Evolutionary conservation across 1,139 yeast species (phyloP).

Genomic region (Debaryomycetaceae sp.): DNA sequence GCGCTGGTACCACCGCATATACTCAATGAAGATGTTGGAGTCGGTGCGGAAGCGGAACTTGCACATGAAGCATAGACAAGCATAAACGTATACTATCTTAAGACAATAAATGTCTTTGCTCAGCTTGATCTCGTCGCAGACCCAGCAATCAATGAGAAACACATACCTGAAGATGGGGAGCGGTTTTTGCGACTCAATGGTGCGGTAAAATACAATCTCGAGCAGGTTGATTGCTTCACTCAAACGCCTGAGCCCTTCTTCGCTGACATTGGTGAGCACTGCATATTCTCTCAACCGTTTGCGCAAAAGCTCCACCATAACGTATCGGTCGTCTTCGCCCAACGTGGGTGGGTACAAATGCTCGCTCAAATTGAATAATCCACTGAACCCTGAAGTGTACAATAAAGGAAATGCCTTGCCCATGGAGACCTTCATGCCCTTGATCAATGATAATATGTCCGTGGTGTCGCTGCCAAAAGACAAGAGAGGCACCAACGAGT

Average conservation of each 20-base stretch:
- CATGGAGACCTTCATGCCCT: conserved; percentile 16
- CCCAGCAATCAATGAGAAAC: conserved; percentile 14
- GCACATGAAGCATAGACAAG: conserved; percentile 9
- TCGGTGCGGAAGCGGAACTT: conserved; percentile 8
- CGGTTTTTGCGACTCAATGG: conserved; percentile 17
- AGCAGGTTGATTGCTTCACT: conserved; percentile 11
- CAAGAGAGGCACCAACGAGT: conserved; percentile 24
- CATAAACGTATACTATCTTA: conserved; percentile 12
- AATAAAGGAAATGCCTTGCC: conserved; percentile 13
- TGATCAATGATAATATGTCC: conserved; percentile 19
- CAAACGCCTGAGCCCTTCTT: neutral
- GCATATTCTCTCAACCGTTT: neutral
- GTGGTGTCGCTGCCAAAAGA: conserved; percentile 16
- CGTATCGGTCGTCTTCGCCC: conserved; percentile 6
- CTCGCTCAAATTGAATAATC: conserved; percentile 13
- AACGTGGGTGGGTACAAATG: conserved; percentile 10
- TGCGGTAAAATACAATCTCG: conserved; percentile 13
- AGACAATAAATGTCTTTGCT: conserved; percentile 10
- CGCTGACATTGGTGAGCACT: neutral
- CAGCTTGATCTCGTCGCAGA: conserved; percentile 11
- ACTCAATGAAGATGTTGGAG: conserved; percentile 11
- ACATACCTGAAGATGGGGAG: conserved; percentile 26
- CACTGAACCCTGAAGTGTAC: conserved; percentile 13
- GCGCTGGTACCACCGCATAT: conserved; percentile 10
- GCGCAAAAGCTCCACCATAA: conserved; percentile 2